These are phyloP conservation scores for Clonostachys rhizophaga DNA, from an alignment of 2,329 filamentous ascomycete species.

Conservation along the genomic window DNA sequence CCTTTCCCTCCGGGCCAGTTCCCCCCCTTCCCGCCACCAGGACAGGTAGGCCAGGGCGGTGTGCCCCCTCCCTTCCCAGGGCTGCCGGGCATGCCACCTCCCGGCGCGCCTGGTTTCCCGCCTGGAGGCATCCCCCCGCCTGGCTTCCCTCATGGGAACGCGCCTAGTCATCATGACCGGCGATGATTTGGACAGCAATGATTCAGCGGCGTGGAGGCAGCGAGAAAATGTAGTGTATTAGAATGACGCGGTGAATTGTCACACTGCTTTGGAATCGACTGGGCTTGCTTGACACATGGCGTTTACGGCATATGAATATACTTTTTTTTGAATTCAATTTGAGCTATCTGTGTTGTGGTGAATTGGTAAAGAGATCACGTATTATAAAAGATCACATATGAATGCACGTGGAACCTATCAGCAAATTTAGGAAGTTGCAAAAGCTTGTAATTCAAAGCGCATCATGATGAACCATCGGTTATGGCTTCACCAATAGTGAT, in stretches of 20 bases:
- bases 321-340: too few species aligned
- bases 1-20: constrained; percentile 14
- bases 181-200: constrained; percentile 13
- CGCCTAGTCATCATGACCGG: constrained; percentile 30
- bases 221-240: not conserved
- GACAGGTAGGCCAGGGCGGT: constrained; percentile 7
- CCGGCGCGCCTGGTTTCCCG: constrained; percentile 34
- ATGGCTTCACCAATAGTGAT: too few species aligned
- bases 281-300: too few species aligned
- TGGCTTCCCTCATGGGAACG: constrained; percentile 26
- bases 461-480: too few species aligned
- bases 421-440: too few species aligned
- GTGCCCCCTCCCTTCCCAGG: constrained; percentile 36
- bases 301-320: too few species aligned
- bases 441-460: too few species aligned
- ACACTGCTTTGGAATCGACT: too few species aligned
- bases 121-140: constrained; percentile 22
- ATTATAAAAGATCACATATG: too few species aligned
- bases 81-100: constrained; percentile 27
- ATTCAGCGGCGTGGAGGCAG: not conserved
- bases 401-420: too few species aligned
- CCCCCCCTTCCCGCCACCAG: constrained; percentile 15
- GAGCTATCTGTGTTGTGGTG: too few species aligned
- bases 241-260: not conserved
- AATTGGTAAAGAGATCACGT: too few species aligned